Conservation (phyloP, 2,329 filamentous ascomycete genomes). For the Colletotrichum viniferum region DNA sequence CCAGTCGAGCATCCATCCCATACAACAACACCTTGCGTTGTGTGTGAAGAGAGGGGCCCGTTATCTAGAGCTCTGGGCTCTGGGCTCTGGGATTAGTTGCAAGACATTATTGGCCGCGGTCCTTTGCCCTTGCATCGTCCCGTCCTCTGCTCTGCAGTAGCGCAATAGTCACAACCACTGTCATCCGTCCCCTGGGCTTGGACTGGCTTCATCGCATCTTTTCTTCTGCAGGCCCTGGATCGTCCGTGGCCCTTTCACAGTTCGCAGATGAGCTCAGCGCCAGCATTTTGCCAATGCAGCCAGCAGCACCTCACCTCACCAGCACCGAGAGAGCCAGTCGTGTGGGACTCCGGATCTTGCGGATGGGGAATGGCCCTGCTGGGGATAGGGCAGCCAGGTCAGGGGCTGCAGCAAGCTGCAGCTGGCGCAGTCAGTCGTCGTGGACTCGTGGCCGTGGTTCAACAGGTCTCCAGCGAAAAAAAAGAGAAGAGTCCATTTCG, state of each 20-base stretch:
- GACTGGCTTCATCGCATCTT: background rate
- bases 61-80: background rate
- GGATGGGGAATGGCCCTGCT: background rate
- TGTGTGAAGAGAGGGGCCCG: background rate
- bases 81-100: background rate
- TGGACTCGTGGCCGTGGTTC: background rate
- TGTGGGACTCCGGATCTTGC: slow-evolving; percentile 3
- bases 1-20: background rate
- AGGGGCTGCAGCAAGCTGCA: slow-evolving; percentile 2
- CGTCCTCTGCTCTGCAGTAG: background rate
- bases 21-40: background rate
- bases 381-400: slow-evolving; percentile 8
- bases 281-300: background rate
- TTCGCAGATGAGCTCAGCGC: background rate
- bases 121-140: slow-evolving; percentile 10
- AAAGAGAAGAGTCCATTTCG: background rate
- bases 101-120: background rate
- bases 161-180: background rate
- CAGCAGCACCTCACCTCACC: background rate
- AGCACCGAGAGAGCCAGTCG: background rate
- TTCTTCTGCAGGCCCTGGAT: background rate
- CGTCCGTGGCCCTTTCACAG: background rate
- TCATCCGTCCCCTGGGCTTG: background rate
- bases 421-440: background rate
- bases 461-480: background rate